Conservation (phyloP, 352 stramenopile genomes). For the Globisporangium parvum region DNA sequence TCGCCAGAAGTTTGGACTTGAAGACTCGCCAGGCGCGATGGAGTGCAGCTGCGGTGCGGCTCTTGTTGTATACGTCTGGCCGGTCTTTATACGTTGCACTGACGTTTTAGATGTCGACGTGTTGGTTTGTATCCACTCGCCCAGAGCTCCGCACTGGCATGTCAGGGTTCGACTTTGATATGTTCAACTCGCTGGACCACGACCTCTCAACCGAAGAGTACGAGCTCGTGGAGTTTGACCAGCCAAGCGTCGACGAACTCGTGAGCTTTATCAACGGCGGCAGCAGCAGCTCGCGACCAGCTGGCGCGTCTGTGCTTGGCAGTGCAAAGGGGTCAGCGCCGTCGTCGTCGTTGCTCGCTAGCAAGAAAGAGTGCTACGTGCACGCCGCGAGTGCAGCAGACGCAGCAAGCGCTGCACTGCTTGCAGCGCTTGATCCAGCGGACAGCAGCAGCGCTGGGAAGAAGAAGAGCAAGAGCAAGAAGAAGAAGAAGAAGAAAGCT, state of each 20-base stretch:
- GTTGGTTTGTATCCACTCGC: background rate
- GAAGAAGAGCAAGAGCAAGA: conserved; percentile 21
- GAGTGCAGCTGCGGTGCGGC: conserved; percentile 50
- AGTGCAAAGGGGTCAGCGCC: background rate
- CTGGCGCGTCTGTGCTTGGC: conserved; percentile 3
- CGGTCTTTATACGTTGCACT: background rate
- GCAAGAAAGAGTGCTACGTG: conserved; percentile 9
- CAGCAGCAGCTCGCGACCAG: conserved; percentile 22
- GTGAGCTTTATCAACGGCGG: conserved; percentile 75
- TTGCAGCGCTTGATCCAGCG: background rate
- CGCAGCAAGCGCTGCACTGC: conserved; percentile 16
- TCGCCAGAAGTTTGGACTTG: conserved; percentile 70
- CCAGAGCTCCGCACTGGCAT: conserved; percentile 49
- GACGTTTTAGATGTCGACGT: background rate
- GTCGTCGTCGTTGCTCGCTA: background rate
- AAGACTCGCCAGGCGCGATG: conserved; percentile 31
- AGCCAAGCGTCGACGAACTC: conserved; percentile 76
- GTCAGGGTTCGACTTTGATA: conserved; percentile 67
- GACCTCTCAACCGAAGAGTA: conserved; percentile 75
- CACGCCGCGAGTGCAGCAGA: background rate
- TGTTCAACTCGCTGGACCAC: conserved; percentile 74
- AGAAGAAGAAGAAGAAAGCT: conserved; percentile 12
- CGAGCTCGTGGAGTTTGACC: conserved; percentile 74
- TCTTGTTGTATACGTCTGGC: no score
- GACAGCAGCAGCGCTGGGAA: conserved; percentile 1